Conservation (phyloP, 192 early-diverging fungal species). For the Coemansia sp. region DNA sequence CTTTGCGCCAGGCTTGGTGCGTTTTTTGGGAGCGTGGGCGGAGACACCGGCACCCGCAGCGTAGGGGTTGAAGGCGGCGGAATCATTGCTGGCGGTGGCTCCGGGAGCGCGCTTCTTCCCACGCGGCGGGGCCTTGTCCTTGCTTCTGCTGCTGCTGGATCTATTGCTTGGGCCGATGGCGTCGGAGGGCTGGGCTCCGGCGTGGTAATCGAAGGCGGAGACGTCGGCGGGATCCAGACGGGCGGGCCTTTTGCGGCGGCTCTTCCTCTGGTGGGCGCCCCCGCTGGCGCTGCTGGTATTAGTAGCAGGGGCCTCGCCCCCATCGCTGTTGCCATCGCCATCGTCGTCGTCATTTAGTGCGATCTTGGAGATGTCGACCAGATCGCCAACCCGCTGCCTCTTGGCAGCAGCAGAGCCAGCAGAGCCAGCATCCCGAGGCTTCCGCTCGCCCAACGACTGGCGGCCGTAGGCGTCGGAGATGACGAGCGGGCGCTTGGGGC, state of each 20-base stretch:
- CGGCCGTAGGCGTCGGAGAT: conserved; percentile 32
- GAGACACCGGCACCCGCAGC: conserved; percentile 6
- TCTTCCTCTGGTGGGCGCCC: not conserved
- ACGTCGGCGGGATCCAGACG: conserved; percentile 8
- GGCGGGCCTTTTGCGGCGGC: not conserved
- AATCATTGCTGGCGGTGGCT: not conserved
- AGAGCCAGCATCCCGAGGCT: not conserved
- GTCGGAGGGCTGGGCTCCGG: conserved; percentile 5
- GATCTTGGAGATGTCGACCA: conserved; percentile 21
- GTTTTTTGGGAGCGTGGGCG: conserved; percentile 9
- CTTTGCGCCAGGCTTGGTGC: conserved; percentile 17
- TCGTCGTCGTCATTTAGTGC: too few species aligned
- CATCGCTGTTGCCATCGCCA: too few species aligned
- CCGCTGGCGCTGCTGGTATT: too few species aligned
- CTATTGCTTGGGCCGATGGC: conserved; percentile 7
- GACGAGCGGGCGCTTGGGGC: conserved; percentile 12
- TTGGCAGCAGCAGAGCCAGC: not conserved
- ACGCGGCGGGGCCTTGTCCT: too few species aligned
- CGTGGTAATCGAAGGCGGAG: conserved; percentile 24
- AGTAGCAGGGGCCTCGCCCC: too few species aligned
- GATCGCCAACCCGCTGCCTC: not conserved
- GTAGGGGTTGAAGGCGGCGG: conserved; percentile 40
- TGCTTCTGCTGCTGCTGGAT: not conserved
- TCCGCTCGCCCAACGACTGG: not conserved
- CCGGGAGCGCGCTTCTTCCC: conserved; percentile 2